These are phyloP conservation scores for Clavaria fumosa DNA, from an alignment of 768 basidiomycete genomes.

Conservation along the genomic window DNA sequence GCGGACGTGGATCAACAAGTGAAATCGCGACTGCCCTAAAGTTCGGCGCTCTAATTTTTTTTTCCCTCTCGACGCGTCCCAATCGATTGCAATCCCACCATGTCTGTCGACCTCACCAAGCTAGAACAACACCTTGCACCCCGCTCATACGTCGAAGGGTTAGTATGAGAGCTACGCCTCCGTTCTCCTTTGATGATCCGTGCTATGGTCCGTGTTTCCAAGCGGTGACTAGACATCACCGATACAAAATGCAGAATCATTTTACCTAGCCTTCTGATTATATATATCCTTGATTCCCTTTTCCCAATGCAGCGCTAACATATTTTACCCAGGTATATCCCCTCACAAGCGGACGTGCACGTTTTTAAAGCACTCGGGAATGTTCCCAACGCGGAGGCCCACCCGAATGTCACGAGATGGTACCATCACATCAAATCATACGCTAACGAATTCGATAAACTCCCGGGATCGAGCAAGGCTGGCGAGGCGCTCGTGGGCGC, in stretches of 20 bases:
- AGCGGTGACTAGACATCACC: constrained; percentile 91
- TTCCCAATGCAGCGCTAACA: constrained; percentile 7
- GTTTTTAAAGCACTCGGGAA: constrained; percentile 72
- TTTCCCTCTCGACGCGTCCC: constrained; percentile 10
- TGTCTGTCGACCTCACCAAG: constrained; percentile 53
- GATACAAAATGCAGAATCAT: constrained; percentile 56
- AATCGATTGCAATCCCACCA: constrained; percentile 21
- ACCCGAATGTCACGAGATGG: constrained; percentile 78
- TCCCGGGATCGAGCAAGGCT: constrained; percentile 77
- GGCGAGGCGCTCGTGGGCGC: constrained; percentile 55
- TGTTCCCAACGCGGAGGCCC: constrained; percentile 44
- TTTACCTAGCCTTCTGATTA: constrained; percentile 61
- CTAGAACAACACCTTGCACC: constrained; percentile 80
- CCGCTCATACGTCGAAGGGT: constrained; percentile 89
- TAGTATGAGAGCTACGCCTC: constrained; percentile 22
- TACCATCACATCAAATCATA: constrained; percentile 90
- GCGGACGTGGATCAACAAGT: neutral
- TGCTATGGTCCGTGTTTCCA: constrained; percentile 97
- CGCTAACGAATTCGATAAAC: constrained; percentile 54
- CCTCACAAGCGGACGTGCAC: constrained; percentile 87
- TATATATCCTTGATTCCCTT: constrained; percentile 7
- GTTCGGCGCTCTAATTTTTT: constrained; percentile 4
- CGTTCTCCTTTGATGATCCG: constrained; percentile 40
- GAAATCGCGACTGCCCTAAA: constrained; percentile 16
- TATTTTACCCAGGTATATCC: constrained; percentile 48